These are phyloP conservation scores for Chlorella vulgaris DNA, from an alignment of 139 green algal species.

Conservation along the genomic window DNA sequence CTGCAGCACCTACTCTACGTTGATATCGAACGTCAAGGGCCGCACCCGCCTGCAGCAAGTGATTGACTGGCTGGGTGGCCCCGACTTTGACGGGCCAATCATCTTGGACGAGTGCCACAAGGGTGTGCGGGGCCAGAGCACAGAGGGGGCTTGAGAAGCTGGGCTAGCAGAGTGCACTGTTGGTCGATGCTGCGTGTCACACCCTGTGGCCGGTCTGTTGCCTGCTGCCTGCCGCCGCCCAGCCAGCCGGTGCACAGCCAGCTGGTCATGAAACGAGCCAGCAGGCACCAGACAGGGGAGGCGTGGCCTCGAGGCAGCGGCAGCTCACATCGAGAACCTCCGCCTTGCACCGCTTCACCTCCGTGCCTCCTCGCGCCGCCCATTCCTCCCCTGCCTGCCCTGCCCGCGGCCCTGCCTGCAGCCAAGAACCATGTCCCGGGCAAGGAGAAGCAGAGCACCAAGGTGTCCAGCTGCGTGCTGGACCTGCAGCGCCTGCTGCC, in stretches of 20 bases:
- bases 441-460: slow-evolving; percentile 75
- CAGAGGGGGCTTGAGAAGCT: too few species aligned
- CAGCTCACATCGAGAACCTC: too few species aligned
- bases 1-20: slow-evolving; percentile 81
- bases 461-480: slow-evolving; percentile 71
- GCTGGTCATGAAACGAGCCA: too few species aligned
- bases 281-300: too few species aligned
- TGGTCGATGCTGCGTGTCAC: too few species aligned
- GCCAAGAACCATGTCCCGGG: slow-evolving; percentile 34
- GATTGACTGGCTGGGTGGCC: slow-evolving; percentile 72
- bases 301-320: too few species aligned
- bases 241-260: too few species aligned
- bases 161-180: too few species aligned
- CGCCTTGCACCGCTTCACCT: background rate
- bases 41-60: slow-evolving; percentile 69
- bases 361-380: background rate
- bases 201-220: too few species aligned
- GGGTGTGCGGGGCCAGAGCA: background rate
- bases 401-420: background rate
- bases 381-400: background rate
- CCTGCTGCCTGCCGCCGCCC: too few species aligned
- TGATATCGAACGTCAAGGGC: slow-evolving; percentile 52
- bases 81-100: slow-evolving; percentile 73
- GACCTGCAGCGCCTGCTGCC: slow-evolving; percentile 75
- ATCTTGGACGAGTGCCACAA: slow-evolving; percentile 83